Evolutionary conservation across 2,329 filamentous ascomycete species (phyloP), one percentile per base, ranked within the genome.

Genomic region (Sporothrix brunneoviolacea): DNA sequence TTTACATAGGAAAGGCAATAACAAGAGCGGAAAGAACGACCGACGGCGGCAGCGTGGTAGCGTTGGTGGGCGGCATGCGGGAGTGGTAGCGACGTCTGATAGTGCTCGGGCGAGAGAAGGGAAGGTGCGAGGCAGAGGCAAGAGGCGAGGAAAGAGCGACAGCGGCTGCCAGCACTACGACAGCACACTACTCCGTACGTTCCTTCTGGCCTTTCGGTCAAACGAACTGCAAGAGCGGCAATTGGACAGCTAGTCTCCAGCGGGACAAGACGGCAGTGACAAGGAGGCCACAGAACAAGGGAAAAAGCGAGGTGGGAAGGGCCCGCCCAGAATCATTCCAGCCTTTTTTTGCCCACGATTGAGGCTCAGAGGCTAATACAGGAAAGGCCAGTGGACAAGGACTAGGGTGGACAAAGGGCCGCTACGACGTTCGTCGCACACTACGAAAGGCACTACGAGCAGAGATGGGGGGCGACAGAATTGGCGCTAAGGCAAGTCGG

Each of bases 161-260:
- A 15, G 27, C 33, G 22, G 24, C n/a, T 9, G 15, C 8, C 7
- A 12, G 36, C 43, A 19, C 15, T 28, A 43, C 10, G 30, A 45
- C 42, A 43, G 24, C 28, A 44, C 42, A 21, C 43, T n/a, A n/a
- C n/a, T n/a, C n/a, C n/a, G n/a, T 46, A 28, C 43, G 22, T 37
- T 38, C 45, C 35, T 48, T 46, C 43, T 49, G 46, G 33, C 33
- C 8, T 16, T 21, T 48, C 49, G 52, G 54, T 54, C 54, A 54
- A 51, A 44, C 41, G 47, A 54, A 54, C 52, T 56, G 40, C 47
- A 37, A 32, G 40, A 16, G 32, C 52, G 48, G 46, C 54, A 54
- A 56, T 56, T 56, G 54, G 52, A 40, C 44, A 39, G 39, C 43
- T 47, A 42, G 37, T 21, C 18, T 22, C 24, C 7, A 16, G n/a